Conservation (phyloP, 1,139 yeast genomes). For the Trichomonascaceae sp. region DNA sequence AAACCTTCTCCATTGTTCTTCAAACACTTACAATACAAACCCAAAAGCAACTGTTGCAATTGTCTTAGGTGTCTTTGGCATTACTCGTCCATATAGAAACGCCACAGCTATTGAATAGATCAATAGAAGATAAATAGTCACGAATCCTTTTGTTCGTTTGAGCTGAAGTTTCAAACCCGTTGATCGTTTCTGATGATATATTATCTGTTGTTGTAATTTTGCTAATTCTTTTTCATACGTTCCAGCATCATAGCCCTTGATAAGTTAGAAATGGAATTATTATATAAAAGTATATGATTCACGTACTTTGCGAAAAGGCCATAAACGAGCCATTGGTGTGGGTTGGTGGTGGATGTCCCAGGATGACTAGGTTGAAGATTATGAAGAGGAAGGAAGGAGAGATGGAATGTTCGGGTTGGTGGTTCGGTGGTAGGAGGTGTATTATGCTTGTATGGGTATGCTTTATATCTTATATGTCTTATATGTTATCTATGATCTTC, state of each 20-base stretch:
- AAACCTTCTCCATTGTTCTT: background rate
- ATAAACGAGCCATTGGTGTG: constrained; percentile 2
- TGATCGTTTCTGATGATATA: constrained; percentile 21
- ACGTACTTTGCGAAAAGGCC: constrained; percentile 10
- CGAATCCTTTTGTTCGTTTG: constrained; percentile 27
- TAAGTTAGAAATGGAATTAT: background rate
- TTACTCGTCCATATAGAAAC: constrained; percentile 6
- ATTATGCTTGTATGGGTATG: too few species aligned
- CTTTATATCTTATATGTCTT: too few species aligned
- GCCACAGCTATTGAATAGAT: constrained; percentile 23
- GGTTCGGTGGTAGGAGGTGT: too few species aligned
- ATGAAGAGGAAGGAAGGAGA: background rate
- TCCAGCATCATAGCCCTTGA: constrained; percentile 12
- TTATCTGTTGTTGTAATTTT: constrained; percentile 24
- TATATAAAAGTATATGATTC: background rate
- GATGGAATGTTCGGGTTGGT: background rate
- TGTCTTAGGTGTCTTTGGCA: background rate
- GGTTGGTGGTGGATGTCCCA: background rate
- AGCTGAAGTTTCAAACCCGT: constrained; percentile 20
- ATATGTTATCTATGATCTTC: too few species aligned
- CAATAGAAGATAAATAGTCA: constrained; percentile 27
- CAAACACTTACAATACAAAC: background rate
- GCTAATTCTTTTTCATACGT: constrained; percentile 30
- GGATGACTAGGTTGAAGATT: background rate
- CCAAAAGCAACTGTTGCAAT: background rate